Evolutionary conservation across 495 filamentous ascomycete species (phyloP).

Genomic region (Wilcoxina mikolae): DNA sequence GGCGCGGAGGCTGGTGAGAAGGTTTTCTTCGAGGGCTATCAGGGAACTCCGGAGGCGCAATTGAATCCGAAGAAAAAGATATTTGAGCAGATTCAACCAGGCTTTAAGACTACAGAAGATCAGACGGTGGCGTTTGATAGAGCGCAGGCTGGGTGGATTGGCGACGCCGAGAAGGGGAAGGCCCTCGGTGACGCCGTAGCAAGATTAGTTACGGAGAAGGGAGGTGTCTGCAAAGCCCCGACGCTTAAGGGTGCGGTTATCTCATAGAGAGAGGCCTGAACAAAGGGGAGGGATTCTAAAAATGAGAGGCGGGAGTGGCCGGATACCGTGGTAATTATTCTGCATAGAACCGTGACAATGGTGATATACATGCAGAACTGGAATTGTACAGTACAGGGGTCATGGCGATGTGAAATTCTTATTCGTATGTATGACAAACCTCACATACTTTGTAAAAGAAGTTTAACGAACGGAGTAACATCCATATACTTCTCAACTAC

Average conservation of each 20-base stretch:
- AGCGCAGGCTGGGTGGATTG: constrained; percentile 44
- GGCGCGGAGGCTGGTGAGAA: constrained; percentile 67
- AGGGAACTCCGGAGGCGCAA: constrained; percentile 75
- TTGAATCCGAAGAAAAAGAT: constrained; percentile 99
- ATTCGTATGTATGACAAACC: too few relatives aligned
- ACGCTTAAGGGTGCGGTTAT: constrained; percentile 57
- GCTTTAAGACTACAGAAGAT: constrained; percentile 69
- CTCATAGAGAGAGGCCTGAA: too few relatives aligned
- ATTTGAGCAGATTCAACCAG: constrained; percentile 90
- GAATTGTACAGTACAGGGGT: too few relatives aligned
- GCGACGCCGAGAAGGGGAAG: constrained; percentile 39
- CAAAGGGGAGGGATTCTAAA: constrained; percentile 5
- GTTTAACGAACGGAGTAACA: too few relatives aligned
- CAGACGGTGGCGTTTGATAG: constrained; percentile 69
- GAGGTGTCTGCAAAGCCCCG: constrained; percentile 59
- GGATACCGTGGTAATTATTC: too few relatives aligned
- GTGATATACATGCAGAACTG: too few relatives aligned
- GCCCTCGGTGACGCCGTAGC: constrained; percentile 48
- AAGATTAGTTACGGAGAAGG: constrained; percentile 54
- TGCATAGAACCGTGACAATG: too few relatives aligned
- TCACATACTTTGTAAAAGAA: too few relatives aligned
- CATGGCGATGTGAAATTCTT: too few relatives aligned
- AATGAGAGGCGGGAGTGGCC: too few relatives aligned
- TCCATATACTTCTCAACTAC: too few relatives aligned
- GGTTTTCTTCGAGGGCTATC: constrained; percentile 86